Evolutionary conservation across 305 asterid species (phyloP), one percentile per base, ranked within the genome.

Genomic region (Fraxinus albicans): DNA sequence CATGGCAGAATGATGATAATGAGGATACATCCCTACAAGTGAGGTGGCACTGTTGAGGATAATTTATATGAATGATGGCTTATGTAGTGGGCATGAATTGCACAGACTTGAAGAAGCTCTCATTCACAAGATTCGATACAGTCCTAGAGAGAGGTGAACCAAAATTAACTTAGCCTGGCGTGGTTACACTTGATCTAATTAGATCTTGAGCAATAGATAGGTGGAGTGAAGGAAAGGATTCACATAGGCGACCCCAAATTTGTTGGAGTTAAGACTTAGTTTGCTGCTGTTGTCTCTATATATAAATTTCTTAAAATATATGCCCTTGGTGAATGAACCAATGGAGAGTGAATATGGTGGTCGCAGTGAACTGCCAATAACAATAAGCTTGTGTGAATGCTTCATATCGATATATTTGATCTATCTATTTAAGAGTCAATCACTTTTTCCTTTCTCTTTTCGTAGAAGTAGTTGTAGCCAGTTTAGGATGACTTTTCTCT

Each of bases 381-480:
- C 9, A 60, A 21, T 9, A 60, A 60, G 70, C 70, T 60, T 60
- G 70, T 19, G 29, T 60, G 70, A 60, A 21, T 21, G 70, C 70
- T 60, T 9, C 21, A 69, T 15, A 79, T 53, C 44, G 33, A 50
- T 84, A 44, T 74, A 77, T 70, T 15, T 81, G 40, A 8, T 79
- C 47, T 79, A 15, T 25, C 31, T 76, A 35, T 79, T 67, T 65
- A 1, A 17, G 55, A 85, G 23, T 63, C 77, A 31, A 63, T 8
- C 3, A 27, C 7, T 72, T 6, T 31, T 55, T 25, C 53, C 25
- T 67, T n/a, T 79, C 34, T 50, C 79, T 36, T 53, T 50, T 38
- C 67, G 69, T 80, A 72, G 63, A 55, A 53, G 29, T 60, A 36
- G 38, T 60, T 44, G 42, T 47, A 17, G 23, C 74, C 76, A 31